phyloP scores from a whole-genome alignment of 768 basidiomycete genomes.

The Hygrocybe punicea region DNA sequence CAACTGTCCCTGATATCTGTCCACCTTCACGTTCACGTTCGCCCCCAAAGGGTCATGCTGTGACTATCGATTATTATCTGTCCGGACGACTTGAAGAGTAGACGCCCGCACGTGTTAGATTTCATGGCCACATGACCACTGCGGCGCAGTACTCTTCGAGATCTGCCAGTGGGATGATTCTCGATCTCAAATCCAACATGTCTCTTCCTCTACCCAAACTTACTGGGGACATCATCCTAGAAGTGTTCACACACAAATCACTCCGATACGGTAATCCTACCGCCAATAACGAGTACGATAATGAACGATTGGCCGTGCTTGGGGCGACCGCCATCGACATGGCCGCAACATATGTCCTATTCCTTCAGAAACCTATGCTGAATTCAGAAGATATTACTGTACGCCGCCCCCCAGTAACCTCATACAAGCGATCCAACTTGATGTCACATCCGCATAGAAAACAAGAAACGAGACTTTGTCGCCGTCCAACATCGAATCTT shows the following conservation, averaged over 20 bases:
- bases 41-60: no score
- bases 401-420: background rate
- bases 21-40: no score
- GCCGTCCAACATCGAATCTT: background rate
- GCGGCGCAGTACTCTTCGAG: background rate
- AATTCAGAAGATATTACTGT: background rate
- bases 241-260: constrained; percentile 53
- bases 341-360: constrained; percentile 43
- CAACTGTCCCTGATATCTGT: no score
- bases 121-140: background rate
- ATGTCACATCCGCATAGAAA: background rate
- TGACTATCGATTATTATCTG: no score
- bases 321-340: constrained; percentile 53
- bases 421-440: background rate
- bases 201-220: constrained; percentile 52
- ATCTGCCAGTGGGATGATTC: background rate
- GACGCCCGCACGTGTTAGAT: background rate
- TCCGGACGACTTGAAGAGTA: background rate
- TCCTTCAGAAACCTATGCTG: background rate
- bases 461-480: background rate
- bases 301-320: constrained; percentile 56
- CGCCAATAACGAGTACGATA: constrained; percentile 55
- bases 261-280: constrained; percentile 19
- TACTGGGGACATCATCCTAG: constrained; percentile 53
- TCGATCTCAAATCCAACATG: constrained; percentile 18